Evolutionary conservation across 495 filamentous ascomycete species (phyloP).

Genomic region (Achaetomiella virescens): DNA sequence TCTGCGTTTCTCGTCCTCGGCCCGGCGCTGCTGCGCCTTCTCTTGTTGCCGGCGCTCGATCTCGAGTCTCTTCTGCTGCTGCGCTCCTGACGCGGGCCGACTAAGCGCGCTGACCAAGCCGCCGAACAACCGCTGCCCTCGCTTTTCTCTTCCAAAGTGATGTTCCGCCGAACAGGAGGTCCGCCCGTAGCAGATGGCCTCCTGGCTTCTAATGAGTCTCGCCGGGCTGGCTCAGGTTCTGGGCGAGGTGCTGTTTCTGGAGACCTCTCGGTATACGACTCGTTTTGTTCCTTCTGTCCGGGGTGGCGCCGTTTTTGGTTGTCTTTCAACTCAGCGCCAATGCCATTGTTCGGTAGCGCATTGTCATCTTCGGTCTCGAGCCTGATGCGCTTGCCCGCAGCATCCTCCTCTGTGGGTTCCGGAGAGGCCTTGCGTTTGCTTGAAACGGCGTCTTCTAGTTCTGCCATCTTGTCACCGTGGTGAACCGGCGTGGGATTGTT

Average conservation of each 20-base stretch:
- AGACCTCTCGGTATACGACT: neutral
- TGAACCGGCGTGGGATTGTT: neutral
- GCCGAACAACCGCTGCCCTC: slow-evolving; percentile 85
- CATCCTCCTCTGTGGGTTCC: slow-evolving; percentile 9
- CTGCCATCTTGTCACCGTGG: neutral
- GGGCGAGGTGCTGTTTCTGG: neutral
- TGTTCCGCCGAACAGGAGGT: slow-evolving; percentile 35
- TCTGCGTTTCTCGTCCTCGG: slow-evolving; percentile 58
- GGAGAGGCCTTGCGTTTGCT: slow-evolving; percentile 26
- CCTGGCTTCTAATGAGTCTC: slow-evolving; percentile 6
- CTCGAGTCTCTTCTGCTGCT: slow-evolving; percentile 72
- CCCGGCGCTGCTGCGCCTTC: slow-evolving; percentile 67
- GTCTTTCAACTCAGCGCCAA: neutral
- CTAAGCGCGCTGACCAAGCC: slow-evolving; percentile 81
- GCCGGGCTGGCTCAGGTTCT: neutral
- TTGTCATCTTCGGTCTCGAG: neutral
- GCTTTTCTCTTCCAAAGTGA: slow-evolving; percentile 72
- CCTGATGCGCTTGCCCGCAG: slow-evolving; percentile 20
- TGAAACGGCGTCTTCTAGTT: neutral
- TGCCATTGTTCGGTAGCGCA: too few relatives aligned
- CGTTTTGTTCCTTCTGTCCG: neutral
- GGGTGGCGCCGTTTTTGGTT: neutral
- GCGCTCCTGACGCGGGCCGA: slow-evolving; percentile 59
- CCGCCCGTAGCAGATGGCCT: slow-evolving; percentile 5
- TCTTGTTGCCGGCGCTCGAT: slow-evolving; percentile 87